Evolutionary conservation across 257 asterid species (phyloP).

Genomic region (Nicotiana otophora): DNA sequence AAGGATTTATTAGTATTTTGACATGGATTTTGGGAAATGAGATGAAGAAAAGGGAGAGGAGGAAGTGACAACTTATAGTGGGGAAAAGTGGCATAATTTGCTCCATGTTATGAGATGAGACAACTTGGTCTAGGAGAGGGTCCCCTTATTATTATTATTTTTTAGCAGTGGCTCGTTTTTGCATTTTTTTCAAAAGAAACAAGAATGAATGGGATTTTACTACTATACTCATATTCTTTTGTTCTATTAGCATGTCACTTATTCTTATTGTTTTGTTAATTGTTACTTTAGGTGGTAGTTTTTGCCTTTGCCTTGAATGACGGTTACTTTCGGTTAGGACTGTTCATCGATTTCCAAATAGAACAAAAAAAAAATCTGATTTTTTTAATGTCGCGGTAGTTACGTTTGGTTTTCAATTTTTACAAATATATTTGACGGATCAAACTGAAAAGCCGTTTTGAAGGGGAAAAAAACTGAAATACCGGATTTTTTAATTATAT

Average conservation of each 20-base stretch:
- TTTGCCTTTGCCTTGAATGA: constrained; percentile 11
- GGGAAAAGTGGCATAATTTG: constrained; percentile 48
- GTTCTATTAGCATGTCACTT: background rate
- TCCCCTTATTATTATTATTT: background rate
- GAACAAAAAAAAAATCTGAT: too few relatives aligned
- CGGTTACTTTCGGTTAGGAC: constrained; percentile 40
- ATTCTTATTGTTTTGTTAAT: constrained; percentile 2
- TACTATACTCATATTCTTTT: background rate
- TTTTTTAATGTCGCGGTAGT: too few relatives aligned
- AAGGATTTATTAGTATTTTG: background rate
- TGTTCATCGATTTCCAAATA: background rate
- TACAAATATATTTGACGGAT: too few relatives aligned
- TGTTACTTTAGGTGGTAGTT: constrained; percentile 4
- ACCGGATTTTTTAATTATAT: too few relatives aligned
- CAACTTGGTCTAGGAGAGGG: constrained; percentile 38
- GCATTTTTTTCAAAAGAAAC: background rate
- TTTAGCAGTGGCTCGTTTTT: constrained; percentile 13
- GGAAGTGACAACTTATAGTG: constrained; percentile 27
- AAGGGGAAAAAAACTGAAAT: too few relatives aligned
- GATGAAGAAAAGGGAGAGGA: background rate
- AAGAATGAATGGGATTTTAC: background rate
- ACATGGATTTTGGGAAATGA: background rate
- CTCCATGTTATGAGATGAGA: constrained; percentile 77
- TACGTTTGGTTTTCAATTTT: too few relatives aligned
- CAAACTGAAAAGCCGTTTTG: too few relatives aligned